A percentile compares a stretch with the other conserved stretches of the same genome.
Evolutionary conservation across 1,284 basidiomycete genomes (phyloP).

Genomic region (Pterulicium gracile): DNA sequence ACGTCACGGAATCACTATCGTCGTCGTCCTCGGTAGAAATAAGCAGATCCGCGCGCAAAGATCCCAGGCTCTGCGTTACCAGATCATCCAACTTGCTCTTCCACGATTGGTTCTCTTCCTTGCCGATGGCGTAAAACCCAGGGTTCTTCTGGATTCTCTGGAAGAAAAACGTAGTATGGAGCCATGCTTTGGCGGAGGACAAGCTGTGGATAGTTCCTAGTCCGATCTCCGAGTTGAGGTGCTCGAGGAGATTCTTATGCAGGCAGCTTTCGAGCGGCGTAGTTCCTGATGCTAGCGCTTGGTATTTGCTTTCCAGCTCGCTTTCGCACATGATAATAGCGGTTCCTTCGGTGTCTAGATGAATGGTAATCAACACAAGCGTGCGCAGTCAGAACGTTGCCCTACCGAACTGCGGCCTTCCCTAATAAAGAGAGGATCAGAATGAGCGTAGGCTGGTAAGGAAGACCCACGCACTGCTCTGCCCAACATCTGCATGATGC

Average conservation of each 20-base stretch:
- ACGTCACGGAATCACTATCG: constrained; percentile 28
- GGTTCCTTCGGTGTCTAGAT: constrained; percentile 60
- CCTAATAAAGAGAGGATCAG: constrained; percentile 33
- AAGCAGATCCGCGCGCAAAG: constrained; percentile 48
- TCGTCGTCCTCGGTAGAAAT: constrained; percentile 33
- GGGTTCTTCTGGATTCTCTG: constrained; percentile 81
- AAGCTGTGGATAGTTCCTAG: constrained; percentile 69
- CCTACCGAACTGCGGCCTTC: constrained; percentile 85
- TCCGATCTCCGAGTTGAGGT: constrained; percentile 88
- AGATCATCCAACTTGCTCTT: constrained; percentile 61
- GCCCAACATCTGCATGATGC: constrained; percentile 81
- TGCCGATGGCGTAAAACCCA: constrained; percentile 55
- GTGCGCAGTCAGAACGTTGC: no score
- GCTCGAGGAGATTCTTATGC: constrained; percentile 76
- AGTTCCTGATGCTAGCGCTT: constrained; percentile 48
- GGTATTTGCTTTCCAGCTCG: constrained; percentile 65
- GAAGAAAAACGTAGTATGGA: constrained; percentile 73
- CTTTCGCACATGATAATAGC: constrained; percentile 75
- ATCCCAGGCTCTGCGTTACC: constrained; percentile 53
- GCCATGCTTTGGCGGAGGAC: constrained; percentile 67
- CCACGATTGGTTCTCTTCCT: constrained; percentile 52
- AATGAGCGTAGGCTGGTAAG: background rate
- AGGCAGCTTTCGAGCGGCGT: constrained; percentile 79
- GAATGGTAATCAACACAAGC: background rate
- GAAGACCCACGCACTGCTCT: constrained; percentile 47